Evolutionary conservation across 2,329 filamentous ascomycete genomes (phyloP).

Genomic region (Periglandula ipomoeae): DNA sequence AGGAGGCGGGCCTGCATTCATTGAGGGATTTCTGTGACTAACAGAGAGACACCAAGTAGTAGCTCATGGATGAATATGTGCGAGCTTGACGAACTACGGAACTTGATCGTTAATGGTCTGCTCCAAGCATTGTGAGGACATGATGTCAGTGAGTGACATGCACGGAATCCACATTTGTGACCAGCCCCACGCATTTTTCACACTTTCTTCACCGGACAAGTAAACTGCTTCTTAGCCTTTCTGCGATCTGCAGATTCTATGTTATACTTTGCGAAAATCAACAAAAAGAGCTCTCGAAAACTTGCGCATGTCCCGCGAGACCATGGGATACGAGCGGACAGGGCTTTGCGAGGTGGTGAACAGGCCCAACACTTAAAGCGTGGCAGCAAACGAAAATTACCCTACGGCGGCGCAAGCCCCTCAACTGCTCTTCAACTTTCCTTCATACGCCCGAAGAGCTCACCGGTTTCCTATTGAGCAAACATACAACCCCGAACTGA

Average conservation of each 20-base stretch:
- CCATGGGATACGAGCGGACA: neutral
- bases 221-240: neutral
- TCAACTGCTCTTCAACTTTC: neutral
- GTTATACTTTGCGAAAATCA: too few species aligned
- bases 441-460: too few species aligned
- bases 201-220: neutral
- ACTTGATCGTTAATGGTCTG: too few species aligned
- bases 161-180: neutral
- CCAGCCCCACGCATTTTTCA: neutral
- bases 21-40: slow-evolving; percentile 14
- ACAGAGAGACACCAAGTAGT: neutral
- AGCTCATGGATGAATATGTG: too few species aligned
- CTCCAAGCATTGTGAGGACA: neutral
- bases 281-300: too few species aligned
- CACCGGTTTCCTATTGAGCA: too few species aligned
- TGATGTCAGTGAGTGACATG: neutral
- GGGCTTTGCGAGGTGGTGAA: neutral
- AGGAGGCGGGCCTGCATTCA: slow-evolving; percentile 68
- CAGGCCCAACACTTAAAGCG: neutral
- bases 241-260: neutral
- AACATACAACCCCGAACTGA: neutral
- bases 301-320: neutral
- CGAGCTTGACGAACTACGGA: too few species aligned
- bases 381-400: neutral
- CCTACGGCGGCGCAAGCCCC: neutral